Evolutionary conservation across 129 eudicot species (phyloP), one percentile per base, ranked within the genome.

Genomic region (Centella asiatica): DNA sequence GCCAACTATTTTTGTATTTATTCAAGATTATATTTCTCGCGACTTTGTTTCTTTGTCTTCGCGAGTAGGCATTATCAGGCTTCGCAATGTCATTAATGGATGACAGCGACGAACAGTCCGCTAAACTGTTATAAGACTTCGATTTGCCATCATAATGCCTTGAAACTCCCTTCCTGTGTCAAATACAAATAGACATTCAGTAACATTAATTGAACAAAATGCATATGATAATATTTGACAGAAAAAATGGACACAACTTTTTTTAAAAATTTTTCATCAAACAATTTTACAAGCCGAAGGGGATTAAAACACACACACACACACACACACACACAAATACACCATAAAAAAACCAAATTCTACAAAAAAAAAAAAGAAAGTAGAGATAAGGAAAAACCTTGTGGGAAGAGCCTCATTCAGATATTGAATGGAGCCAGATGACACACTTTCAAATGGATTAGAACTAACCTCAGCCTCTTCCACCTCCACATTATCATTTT

Each of bases 131-230:
- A 45, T 80, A 89, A 0, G 97, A 89, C 58, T 85, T 89, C 6
- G 97, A 78, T 74, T 82, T 85, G 6, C 95, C 97, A 47, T 76
- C 74, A 68, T 80, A 89, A 78, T 73, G 85, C 1, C 71, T 69
- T 23, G 97, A 89, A 23, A 89, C 76, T 49, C 95, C 92, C 65
- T 76, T 78, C 51, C 95, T 89, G 86, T 66, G n/a, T 24, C 18
- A 24, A 6, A 24, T 15, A 18, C 6, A 57, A n/a, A 1, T 18
- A 31, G 6, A 7, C 13, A 28, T 6, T 54, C 29, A 55, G 34
- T 22, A 27, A 27, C 15, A 53, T 53, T 32, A 23, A 44, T 9
- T 20, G 19, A 14, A 37, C 12, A 6, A 37, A 37, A 53, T 34
- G 4, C 13, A 9, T 19, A 50, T 24, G 15, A 50, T 13, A 23